A percentile compares a stretch with the other conserved stretches of the same genome.
Evolutionary conservation across 2,329 filamentous ascomycete species (phyloP).

Genomic region (Chrysoporthe deuterocubensis): DNA sequence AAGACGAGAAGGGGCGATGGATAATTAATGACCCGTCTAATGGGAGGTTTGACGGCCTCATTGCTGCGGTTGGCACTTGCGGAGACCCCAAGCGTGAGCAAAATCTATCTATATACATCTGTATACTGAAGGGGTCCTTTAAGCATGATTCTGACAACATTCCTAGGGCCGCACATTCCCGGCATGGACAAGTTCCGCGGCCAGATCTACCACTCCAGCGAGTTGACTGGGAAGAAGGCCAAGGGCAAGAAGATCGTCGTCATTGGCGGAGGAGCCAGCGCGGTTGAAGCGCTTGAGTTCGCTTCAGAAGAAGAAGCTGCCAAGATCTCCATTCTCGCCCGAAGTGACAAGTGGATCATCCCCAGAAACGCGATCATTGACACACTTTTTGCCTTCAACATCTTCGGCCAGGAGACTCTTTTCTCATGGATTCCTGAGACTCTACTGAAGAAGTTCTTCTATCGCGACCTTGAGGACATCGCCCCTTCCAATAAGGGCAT

Average conservation of each 20-base stretch:
- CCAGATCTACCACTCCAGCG: slow-evolving; percentile 73
- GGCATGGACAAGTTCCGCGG: slow-evolving; percentile 76
- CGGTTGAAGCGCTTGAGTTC: slow-evolving; percentile 83
- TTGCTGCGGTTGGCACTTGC: slow-evolving; percentile 80
- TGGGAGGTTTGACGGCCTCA: slow-evolving; percentile 77
- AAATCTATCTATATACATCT: not conserved
- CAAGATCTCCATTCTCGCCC: slow-evolving; percentile 73
- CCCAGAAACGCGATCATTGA: slow-evolving; percentile 79
- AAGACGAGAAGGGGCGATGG: slow-evolving; percentile 72
- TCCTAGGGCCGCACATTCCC: slow-evolving; percentile 63
- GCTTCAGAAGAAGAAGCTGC: slow-evolving; percentile 68
- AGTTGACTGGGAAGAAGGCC: slow-evolving; percentile 72
- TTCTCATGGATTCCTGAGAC: slow-evolving; percentile 80
- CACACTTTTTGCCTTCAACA: slow-evolving; percentile 73
- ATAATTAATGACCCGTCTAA: slow-evolving; percentile 73
- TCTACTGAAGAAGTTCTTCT: slow-evolving; percentile 78
- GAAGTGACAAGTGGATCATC: slow-evolving; percentile 87
- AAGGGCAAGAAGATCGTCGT: slow-evolving; percentile 76
- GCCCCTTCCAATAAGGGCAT: slow-evolving; percentile 72
- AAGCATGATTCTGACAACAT: slow-evolving; percentile 45
- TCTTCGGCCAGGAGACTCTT: slow-evolving; percentile 76
- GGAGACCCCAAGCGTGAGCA: slow-evolving; percentile 58
- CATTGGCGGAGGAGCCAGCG: slow-evolving; percentile 79
- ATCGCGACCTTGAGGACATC: slow-evolving; percentile 76
- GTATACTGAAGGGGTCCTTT: not conserved